A percentile compares a stretch with the other conserved stretches of the same genome.
These are phyloP conservation scores for Rhynchospora breviuscula DNA, from an alignment of 176 grass and related monocot species.

Conservation along the genomic window DNA sequence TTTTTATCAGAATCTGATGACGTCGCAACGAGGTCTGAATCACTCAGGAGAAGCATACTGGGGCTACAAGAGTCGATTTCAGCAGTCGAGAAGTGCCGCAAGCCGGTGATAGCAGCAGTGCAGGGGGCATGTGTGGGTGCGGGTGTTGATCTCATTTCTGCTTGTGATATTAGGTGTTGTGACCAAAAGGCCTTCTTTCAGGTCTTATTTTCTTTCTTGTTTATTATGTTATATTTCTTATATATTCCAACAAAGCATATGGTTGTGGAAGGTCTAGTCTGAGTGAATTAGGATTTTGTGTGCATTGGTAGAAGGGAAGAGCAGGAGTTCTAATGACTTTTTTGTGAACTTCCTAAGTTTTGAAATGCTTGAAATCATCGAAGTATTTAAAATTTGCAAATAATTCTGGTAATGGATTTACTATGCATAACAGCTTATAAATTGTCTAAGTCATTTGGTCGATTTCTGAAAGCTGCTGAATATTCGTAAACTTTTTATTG, in stretches of 20 bases:
- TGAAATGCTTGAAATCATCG: too few relatives aligned
- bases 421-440: too few relatives aligned
- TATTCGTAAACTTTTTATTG: too few relatives aligned
- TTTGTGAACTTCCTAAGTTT: too few relatives aligned
- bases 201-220: constrained; percentile 6
- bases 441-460: too few relatives aligned
- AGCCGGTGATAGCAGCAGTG: constrained; percentile 65
- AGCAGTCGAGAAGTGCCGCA: constrained; percentile 58
- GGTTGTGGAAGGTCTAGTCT: too few relatives aligned
- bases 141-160: constrained; percentile 51
- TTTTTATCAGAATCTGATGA: constrained; percentile 15
- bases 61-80: constrained; percentile 51
- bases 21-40: constrained; percentile 33
- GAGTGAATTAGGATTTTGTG: too few relatives aligned
- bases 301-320: too few relatives aligned
- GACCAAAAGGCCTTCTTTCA: constrained; percentile 58
- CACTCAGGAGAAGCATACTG: constrained; percentile 47
- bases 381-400: too few relatives aligned
- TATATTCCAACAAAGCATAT: background rate
- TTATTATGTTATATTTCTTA: background rate
- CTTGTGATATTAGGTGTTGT: constrained; percentile 72
- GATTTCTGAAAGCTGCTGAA: too few relatives aligned
- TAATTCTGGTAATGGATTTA: too few relatives aligned
- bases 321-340: too few relatives aligned
- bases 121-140: constrained; percentile 74